Evolutionary conservation across 345 rosid genomes (phyloP).

Genomic region (Populus davidiana): DNA sequence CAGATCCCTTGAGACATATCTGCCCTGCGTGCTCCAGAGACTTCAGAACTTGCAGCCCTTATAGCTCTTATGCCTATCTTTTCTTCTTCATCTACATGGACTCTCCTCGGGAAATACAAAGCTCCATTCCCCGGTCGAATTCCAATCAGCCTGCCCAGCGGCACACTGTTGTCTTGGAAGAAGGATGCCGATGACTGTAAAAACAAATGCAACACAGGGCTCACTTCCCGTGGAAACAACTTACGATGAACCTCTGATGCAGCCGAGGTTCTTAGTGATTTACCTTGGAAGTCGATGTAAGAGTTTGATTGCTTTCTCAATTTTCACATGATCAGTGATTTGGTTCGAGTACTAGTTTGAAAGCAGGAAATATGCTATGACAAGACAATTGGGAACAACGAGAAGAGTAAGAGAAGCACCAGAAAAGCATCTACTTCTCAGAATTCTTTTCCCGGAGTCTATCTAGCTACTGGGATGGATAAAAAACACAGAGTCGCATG

Average conservation of each 20-base stretch:
- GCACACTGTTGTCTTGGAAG: constrained; percentile 46
- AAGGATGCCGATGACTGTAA: constrained; percentile 53
- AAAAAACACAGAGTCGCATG: not conserved
- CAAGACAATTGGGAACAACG: not conserved
- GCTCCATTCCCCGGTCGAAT: constrained; percentile 30
- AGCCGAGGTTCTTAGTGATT: not conserved
- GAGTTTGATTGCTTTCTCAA: not conserved
- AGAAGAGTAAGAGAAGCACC: not conserved
- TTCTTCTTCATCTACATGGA: constrained; percentile 14
- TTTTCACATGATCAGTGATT: not conserved
- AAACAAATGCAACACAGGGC: not conserved
- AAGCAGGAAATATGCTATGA: not conserved
- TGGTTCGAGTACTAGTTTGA: not conserved
- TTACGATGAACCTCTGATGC: not conserved
- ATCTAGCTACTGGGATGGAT: not conserved
- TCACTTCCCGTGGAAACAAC: not conserved
- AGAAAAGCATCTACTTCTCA: not conserved
- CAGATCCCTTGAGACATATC: constrained; percentile 43
- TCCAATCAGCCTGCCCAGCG: constrained; percentile 53
- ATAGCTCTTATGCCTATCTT: not conserved
- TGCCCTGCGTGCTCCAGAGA: not conserved
- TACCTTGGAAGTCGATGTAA: not conserved
- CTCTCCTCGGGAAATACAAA: constrained; percentile 29
- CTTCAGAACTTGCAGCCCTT: constrained; percentile 6
- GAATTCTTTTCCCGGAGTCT: not conserved